Evolutionary conservation across 495 filamentous ascomycete genomes (phyloP).

Genomic region (Elasticomyces elasticus): DNA sequence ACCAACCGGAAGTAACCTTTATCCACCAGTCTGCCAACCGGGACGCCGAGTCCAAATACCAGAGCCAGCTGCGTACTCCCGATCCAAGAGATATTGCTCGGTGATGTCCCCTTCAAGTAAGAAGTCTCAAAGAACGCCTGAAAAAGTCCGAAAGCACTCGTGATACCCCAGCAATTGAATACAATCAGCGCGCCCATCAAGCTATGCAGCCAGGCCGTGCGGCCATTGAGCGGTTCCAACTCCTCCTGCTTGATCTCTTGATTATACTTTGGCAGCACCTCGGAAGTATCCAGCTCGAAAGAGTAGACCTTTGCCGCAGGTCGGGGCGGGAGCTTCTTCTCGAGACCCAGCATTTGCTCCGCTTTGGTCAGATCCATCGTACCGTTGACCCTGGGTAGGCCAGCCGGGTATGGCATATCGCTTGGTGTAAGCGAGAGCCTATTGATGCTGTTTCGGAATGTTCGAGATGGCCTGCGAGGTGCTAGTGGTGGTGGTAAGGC

Average conservation of each 20-base stretch:
- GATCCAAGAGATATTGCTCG: slow-evolving; percentile 30
- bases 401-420: background rate
- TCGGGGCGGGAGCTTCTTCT: background rate
- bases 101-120: slow-evolving; percentile 6
- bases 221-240: slow-evolving; percentile 11
- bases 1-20: slow-evolving; percentile 28
- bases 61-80: slow-evolving; percentile 30
- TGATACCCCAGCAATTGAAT: slow-evolving; percentile 22
- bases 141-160: slow-evolving; percentile 27
- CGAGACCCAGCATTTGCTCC: background rate
- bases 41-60: slow-evolving; percentile 26
- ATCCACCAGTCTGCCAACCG: slow-evolving; percentile 27
- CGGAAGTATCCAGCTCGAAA: background rate
- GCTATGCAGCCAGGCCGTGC: slow-evolving; percentile 19
- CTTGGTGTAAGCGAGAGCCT: background rate
- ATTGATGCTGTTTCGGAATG: background rate
- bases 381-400: background rate
- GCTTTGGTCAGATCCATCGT: background rate
- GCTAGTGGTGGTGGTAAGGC: background rate
- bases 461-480: background rate
- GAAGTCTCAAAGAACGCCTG: slow-evolving; percentile 27
- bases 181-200: slow-evolving; percentile 8
- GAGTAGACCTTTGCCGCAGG: background rate
- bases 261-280: background rate
- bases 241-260: background rate